Base-by-base conservation (phyloP, 192 early-diverging fungal genomes). In the Coemansia sp. region DNA sequence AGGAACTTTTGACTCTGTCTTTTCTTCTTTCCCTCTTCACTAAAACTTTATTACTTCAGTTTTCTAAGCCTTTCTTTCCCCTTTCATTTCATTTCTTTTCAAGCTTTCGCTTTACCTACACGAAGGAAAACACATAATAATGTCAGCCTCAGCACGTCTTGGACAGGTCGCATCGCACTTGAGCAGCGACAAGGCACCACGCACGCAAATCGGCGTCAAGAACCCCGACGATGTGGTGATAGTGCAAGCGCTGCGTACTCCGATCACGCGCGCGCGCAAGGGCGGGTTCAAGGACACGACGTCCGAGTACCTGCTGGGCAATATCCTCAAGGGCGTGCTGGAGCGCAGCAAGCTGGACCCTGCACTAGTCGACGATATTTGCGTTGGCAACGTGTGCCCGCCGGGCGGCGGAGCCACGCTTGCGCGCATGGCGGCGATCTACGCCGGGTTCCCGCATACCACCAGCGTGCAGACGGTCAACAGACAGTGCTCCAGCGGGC, bases 281-380 rank as follows among this genome's bases (percentile, higher is more conserved):
- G 96, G 96, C 59, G 89, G 83, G 20, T 94, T 98, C 90, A 93
- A 90, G 77, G 94, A 96, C 68, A 91, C 93, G 52, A 88, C 92
- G 18, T 88, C 91, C 42, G 89, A 91, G 80, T 87, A 87, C 51
- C 84, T 96, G 3, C 83, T 96, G 66, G 90, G 91, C 48, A 84
- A 78, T 30, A 86, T 91, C 7, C 85, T 97, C 71, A 92, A 90
- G 73, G 92, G 87, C 30, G 73, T 90, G 5, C 73, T 92, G 15
- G 87, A 89, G 55, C 78, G 90, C 58, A 89, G 90, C 60, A 89
- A 90, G 45, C 87, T 96, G 37, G 91, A 98, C 63, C 92, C 94
- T 39, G 76, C 84, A 31, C 68, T 94, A 53, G 93, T 98, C 31
- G 86, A 98, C 66, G 96, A 98, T 64, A 94, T 98, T 66, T 89